phyloP scores from a whole-genome alignment of 495 filamentous ascomycete species.

The Filosporella fistucella region DNA sequence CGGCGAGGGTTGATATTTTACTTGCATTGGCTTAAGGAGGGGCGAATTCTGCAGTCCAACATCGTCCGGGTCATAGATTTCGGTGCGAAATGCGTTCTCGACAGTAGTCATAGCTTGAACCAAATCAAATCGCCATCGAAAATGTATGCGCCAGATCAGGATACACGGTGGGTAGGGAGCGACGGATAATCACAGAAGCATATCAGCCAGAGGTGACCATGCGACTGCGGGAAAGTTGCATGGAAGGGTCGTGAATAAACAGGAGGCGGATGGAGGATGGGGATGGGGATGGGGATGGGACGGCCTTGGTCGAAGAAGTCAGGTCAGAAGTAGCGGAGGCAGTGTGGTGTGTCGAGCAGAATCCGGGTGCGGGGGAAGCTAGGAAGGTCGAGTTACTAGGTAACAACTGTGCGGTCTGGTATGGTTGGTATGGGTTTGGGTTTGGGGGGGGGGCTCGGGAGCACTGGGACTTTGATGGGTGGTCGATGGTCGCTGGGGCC shows the following conservation, averaged over 20 bases:
- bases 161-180: neutral
- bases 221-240: neutral
- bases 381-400: no score
- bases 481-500: no score
- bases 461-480: no score
- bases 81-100: constrained; percentile 9
- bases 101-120: constrained; percentile 18
- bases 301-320: no score
- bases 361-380: no score
- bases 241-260: neutral
- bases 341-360: no score
- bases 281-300: neutral
- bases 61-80: constrained; percentile 23
- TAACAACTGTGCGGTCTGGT: no score
- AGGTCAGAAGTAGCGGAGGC: no score
- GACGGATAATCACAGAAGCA: constrained; percentile 8
- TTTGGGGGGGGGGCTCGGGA: no score
- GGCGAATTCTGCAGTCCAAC: constrained; percentile 18
- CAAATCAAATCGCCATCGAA: constrained; percentile 19
- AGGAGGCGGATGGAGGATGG: neutral
- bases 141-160: constrained; percentile 5
- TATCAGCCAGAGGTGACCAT: constrained; percentile 8
- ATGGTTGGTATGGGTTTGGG: no score
- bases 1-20: constrained; percentile 19
- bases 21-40: constrained; percentile 17